phyloP scores from a whole-genome alignment of 345 rosid species.

The Bruguiera sexangula region DNA sequence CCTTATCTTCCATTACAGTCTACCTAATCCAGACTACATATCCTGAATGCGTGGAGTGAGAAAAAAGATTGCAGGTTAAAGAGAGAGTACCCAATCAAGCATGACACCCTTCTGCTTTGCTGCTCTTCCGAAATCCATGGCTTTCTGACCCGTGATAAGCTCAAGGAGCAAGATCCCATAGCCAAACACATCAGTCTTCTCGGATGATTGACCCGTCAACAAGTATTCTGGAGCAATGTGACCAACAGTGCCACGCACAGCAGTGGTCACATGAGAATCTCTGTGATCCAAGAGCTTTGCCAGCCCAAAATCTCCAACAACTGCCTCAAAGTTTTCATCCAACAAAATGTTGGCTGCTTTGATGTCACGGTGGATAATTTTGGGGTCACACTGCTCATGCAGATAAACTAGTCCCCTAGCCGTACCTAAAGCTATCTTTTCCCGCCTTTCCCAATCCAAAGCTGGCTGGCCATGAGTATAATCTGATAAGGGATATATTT shows the following conservation, averaged over 20 bases:
- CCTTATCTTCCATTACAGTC: neutral
- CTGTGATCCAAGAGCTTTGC: constrained; percentile 95
- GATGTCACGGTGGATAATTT: constrained; percentile 90
- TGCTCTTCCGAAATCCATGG: constrained; percentile 79
- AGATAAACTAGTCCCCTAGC: constrained; percentile 84
- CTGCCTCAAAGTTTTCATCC: constrained; percentile 91
- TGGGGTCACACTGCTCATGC: constrained; percentile 94
- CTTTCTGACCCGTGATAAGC: constrained; percentile 87
- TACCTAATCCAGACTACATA: too few species aligned
- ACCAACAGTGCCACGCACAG: constrained; percentile 90
- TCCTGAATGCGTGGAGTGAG: too few species aligned
- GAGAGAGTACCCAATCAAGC: constrained; percentile 77
- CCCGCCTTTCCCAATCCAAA: constrained; percentile 79
- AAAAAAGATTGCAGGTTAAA: neutral
- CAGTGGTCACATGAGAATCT: constrained; percentile 90
- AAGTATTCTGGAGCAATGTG: constrained; percentile 95
- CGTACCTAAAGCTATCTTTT: constrained; percentile 82
- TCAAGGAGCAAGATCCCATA: constrained; percentile 91
- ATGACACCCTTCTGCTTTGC: constrained; percentile 86
- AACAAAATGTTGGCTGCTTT: constrained; percentile 91
- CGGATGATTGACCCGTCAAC: constrained; percentile 89
- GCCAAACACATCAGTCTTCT: constrained; percentile 90
- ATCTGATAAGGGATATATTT: constrained; percentile 36
- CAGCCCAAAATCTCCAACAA: constrained; percentile 94
- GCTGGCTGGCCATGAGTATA: constrained; percentile 60